phyloP scores from a whole-genome alignment of 495 filamentous ascomycete genomes.

The Hamigera avellanea region DNA sequence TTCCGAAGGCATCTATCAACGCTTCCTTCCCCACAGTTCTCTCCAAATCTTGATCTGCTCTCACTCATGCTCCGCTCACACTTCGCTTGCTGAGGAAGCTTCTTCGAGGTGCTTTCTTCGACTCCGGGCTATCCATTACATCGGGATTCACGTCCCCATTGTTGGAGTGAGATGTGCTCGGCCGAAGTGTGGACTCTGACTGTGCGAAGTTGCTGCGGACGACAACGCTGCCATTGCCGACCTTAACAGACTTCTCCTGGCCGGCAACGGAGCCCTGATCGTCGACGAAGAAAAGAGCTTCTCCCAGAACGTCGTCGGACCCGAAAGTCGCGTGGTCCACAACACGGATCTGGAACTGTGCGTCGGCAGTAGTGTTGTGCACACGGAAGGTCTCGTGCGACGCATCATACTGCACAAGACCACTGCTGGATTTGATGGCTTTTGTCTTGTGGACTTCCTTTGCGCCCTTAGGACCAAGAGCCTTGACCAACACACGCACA shows the following conservation, averaged over 20 bases:
- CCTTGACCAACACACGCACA: slow-evolving; percentile 64
- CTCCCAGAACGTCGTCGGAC: slow-evolving; percentile 69
- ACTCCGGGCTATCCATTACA: slow-evolving; percentile 43
- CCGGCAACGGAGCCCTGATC: slow-evolving; percentile 55
- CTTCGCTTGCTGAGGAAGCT: slow-evolving; percentile 49
- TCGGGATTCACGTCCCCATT: slow-evolving; percentile 21
- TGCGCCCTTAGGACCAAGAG: slow-evolving; percentile 48
- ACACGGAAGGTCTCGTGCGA: slow-evolving; percentile 64
- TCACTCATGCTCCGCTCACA: slow-evolving; percentile 26
- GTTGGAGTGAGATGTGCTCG: slow-evolving; percentile 28
- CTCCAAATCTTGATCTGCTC: no score
- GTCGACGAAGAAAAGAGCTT: slow-evolving; percentile 78
- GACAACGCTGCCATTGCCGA: slow-evolving; percentile 55
- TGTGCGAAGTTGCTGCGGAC: slow-evolving; percentile 53
- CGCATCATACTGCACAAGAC: slow-evolving; percentile 49
- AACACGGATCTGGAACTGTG: slow-evolving; percentile 75
- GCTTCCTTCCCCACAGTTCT: no score
- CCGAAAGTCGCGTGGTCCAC: slow-evolving; percentile 75
- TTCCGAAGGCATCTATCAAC: no score
- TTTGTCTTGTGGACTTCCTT: slow-evolving; percentile 87
- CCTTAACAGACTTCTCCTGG: slow-evolving; percentile 59
- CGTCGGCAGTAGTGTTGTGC: slow-evolving; percentile 60
- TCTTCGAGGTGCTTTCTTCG: slow-evolving; percentile 29
- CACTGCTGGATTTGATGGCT: slow-evolving; percentile 47
- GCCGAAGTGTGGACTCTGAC: slow-evolving; percentile 13